Evolutionary conservation across 805 yeast species (phyloP).

Genomic region (Starmerella tilneyi): DNA sequence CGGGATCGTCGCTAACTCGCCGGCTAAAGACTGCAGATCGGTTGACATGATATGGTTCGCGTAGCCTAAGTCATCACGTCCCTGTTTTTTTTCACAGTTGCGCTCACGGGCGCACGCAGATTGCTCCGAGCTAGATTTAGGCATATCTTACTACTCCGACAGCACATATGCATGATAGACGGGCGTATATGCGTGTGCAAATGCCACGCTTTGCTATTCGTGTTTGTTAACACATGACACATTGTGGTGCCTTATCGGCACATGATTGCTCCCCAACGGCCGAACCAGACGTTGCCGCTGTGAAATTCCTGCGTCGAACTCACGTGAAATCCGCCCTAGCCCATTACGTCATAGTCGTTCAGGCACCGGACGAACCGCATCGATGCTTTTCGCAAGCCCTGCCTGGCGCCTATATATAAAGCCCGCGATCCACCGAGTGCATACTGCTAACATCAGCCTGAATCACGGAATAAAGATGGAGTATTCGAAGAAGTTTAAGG

Average conservation of each 20-base stretch:
- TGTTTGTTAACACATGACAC: slow-evolving; percentile 1
- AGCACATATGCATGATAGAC: too few relatives aligned
- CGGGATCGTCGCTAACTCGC: neutral
- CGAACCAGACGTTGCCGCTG: neutral
- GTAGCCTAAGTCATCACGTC: neutral
- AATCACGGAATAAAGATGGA: slow-evolving; percentile 10
- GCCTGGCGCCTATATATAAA: slow-evolving; percentile 2
- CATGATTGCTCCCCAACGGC: slow-evolving; percentile 9
- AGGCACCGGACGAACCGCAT: neutral
- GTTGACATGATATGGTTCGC: neutral
- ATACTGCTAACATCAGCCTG: too few relatives aligned
- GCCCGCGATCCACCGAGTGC: neutral
- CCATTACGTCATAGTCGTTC: slow-evolving; percentile 1
- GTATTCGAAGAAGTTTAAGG: slow-evolving; percentile 35
- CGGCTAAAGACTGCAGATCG: neutral
- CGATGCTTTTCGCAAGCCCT: slow-evolving; percentile 4
- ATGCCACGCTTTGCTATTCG: neutral
- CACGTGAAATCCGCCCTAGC: neutral
- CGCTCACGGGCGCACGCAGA: neutral
- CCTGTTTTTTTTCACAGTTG: neutral
- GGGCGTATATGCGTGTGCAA: neutral
- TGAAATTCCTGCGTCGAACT: neutral
- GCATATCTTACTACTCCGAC: neutral
- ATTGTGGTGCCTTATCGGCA: slow-evolving; percentile 1
- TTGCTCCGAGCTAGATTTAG: neutral